phyloP scores from a whole-genome alignment of 2,329 filamentous ascomycete species.

The Epichloe gansuensis region DNA sequence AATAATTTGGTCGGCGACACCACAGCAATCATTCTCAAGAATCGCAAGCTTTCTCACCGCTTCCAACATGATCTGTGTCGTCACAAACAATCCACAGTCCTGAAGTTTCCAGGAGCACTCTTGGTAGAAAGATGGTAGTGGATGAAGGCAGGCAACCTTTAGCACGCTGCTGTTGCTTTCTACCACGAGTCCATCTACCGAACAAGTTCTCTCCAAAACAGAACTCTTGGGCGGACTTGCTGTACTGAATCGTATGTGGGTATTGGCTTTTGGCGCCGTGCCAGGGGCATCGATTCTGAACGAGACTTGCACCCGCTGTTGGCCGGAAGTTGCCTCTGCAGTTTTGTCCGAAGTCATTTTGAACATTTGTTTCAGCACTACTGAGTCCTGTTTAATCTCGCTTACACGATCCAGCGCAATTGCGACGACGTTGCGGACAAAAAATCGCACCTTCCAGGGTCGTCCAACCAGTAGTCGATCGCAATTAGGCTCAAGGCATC shows the following conservation, averaged over 20 bases:
- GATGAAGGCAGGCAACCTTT: slow-evolving; percentile 24
- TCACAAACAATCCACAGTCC: slow-evolving; percentile 29
- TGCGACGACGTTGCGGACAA: background rate
- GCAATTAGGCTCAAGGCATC: background rate
- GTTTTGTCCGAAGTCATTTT: background rate
- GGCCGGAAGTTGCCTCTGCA: background rate
- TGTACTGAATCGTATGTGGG: slow-evolving; percentile 23
- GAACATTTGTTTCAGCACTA: background rate
- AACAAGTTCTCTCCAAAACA: slow-evolving; percentile 14
- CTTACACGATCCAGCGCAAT: background rate
- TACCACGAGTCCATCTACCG: slow-evolving; percentile 26
- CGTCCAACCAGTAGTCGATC: background rate
- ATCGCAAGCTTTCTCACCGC: slow-evolving; percentile 21
- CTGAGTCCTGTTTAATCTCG: background rate
- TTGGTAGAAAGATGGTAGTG: slow-evolving; percentile 21
- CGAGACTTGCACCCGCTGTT: background rate
- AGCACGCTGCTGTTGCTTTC: slow-evolving; percentile 16
- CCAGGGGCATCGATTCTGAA: slow-evolving; percentile 12
- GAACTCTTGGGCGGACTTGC: slow-evolving; percentile 20
- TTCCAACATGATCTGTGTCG: slow-evolving; percentile 25
- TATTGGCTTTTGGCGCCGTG: slow-evolving; percentile 11
- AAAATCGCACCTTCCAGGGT: background rate
- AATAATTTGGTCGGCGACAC: slow-evolving; percentile 14
- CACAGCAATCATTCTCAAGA: slow-evolving; percentile 18
- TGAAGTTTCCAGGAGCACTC: slow-evolving; percentile 24